Percentiles rank a stretch among this genome's conserved stretches.
Conservation (phyloP, 495 filamentous ascomycete species). For the Bacidia rubella region DNA sequence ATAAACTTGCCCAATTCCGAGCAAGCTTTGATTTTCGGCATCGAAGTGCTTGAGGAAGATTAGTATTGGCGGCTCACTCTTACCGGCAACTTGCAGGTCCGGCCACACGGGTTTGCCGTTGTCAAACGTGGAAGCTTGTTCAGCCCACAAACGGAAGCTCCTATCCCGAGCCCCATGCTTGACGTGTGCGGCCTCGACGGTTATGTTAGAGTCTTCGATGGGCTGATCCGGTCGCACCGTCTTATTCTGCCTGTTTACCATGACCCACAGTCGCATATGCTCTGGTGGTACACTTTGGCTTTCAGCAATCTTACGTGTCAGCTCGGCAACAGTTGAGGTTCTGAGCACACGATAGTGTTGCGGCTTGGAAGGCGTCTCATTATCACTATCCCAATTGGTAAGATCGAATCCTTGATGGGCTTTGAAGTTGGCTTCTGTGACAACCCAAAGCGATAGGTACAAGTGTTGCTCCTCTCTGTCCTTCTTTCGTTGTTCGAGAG, state of each 20-base stretch:
- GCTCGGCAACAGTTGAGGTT: slow-evolving; percentile 57
- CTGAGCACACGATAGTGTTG: slow-evolving; percentile 55
- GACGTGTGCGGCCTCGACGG: slow-evolving; percentile 64
- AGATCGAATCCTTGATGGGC: slow-evolving; percentile 77
- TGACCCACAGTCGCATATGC: slow-evolving; percentile 74
- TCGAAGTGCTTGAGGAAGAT: slow-evolving; percentile 93
- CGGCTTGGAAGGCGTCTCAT: slow-evolving; percentile 28
- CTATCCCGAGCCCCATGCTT: slow-evolving; percentile 56
- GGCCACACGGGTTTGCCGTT: slow-evolving; percentile 61
- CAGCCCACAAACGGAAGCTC: slow-evolving; percentile 74
- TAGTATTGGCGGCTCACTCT: slow-evolving; percentile 47
- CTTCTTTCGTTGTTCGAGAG: slow-evolving; percentile 57
- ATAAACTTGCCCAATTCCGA: slow-evolving; percentile 69
- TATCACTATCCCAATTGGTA: slow-evolving; percentile 55
- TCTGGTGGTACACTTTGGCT: slow-evolving; percentile 46
- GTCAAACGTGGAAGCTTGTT: slow-evolving; percentile 51
- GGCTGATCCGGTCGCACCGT: slow-evolving; percentile 83
- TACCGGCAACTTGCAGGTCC: slow-evolving; percentile 30
- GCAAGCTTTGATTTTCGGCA: slow-evolving; percentile 54
- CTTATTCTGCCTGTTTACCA: slow-evolving; percentile 98
- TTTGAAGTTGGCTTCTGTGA: slow-evolving; percentile 67
- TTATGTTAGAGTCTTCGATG: slow-evolving; percentile 61
- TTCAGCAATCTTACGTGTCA: slow-evolving; percentile 52
- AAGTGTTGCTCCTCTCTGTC: slow-evolving; percentile 90
- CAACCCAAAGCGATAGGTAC: slow-evolving; percentile 68